Percentiles rank a stretch among this genome's conserved stretches.
phyloP scores from a whole-genome alignment of 306 rosid genomes.

The Leucaena leucocephala region DNA sequence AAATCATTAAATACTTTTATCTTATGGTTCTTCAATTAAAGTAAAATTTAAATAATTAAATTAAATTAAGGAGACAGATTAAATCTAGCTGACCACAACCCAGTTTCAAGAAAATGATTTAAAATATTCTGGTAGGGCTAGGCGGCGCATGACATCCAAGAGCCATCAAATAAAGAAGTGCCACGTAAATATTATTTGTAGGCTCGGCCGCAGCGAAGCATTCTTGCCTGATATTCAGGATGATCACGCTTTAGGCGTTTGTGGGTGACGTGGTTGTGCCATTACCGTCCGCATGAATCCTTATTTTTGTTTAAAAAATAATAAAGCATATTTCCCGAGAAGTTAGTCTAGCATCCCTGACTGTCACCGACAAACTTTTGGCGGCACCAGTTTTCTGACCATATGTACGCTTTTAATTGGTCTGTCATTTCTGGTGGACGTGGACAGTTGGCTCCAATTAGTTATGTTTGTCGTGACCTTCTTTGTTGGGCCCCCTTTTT shows the following conservation, averaged over 20 bases:
- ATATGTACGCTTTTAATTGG: constrained; percentile 26
- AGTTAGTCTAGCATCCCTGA: neutral
- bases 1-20: too few species aligned
- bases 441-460: neutral
- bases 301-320: too few species aligned
- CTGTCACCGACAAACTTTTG: constrained; percentile 13
- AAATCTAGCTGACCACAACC: too few species aligned
- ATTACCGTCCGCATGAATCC: constrained; percentile 30
- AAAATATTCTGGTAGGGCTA: constrained; percentile 37
- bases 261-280: constrained; percentile 50
- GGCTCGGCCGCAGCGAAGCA: constrained; percentile 42
- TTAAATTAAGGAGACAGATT: too few species aligned
- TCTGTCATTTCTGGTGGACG: neutral
- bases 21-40: too few species aligned
- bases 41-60: too few species aligned
- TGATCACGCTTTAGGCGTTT: constrained; percentile 49
- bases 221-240: constrained; percentile 30
- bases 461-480: neutral
- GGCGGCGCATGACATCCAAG: constrained; percentile 37
- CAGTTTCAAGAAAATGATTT: neutral
- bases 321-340: neutral
- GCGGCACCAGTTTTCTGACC: constrained; percentile 2
- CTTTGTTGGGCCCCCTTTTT: neutral
- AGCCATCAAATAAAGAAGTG: neutral
- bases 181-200: constrained; percentile 47